These are phyloP conservation scores for Simmondsia chinensis DNA, from an alignment of 148 eudicot species.

Conservation along the genomic window DNA sequence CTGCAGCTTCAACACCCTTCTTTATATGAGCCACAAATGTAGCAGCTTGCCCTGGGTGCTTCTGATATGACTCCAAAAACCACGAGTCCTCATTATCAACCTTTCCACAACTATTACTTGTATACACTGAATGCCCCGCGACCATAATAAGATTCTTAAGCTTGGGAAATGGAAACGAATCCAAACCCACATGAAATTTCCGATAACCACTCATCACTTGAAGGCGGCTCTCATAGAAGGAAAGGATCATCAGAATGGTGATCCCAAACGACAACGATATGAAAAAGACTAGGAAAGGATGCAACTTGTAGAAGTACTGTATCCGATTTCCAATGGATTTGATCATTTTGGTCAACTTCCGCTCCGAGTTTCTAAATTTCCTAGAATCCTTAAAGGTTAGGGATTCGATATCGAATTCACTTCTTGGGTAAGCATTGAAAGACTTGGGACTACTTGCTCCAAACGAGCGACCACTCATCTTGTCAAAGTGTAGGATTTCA, in stretches of 20 bases:
- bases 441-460: slow-evolving; percentile 55
- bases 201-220: slow-evolving; percentile 18
- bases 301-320: slow-evolving; percentile 45
- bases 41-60: slow-evolving; percentile 91
- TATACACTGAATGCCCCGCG: slow-evolving; percentile 95
- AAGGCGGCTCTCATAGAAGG: slow-evolving; percentile 28
- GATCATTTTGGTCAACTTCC: slow-evolving; percentile 40
- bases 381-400: slow-evolving; percentile 37
- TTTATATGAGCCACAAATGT: slow-evolving; percentile 76
- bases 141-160: slow-evolving; percentile 89
- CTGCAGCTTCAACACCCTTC: slow-evolving; percentile 63
- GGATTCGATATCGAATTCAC: slow-evolving; percentile 85
- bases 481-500: slow-evolving; percentile 9
- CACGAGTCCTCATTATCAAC: slow-evolving; percentile 83
- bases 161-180: slow-evolving; percentile 43
- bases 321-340: slow-evolving; percentile 36
- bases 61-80: slow-evolving; percentile 89
- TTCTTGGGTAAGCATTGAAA: slow-evolving; percentile 61
- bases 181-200: slow-evolving; percentile 16
- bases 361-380: slow-evolving; percentile 30
- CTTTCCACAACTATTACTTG: slow-evolving; percentile 80
- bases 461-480: slow-evolving; percentile 58
- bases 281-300: slow-evolving; percentile 45
- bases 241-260: slow-evolving; percentile 29
- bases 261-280: slow-evolving; percentile 46